Conservation (phyloP, 1,139 yeast genomes). For the Meyerozyma guilliermondii region DNA sequence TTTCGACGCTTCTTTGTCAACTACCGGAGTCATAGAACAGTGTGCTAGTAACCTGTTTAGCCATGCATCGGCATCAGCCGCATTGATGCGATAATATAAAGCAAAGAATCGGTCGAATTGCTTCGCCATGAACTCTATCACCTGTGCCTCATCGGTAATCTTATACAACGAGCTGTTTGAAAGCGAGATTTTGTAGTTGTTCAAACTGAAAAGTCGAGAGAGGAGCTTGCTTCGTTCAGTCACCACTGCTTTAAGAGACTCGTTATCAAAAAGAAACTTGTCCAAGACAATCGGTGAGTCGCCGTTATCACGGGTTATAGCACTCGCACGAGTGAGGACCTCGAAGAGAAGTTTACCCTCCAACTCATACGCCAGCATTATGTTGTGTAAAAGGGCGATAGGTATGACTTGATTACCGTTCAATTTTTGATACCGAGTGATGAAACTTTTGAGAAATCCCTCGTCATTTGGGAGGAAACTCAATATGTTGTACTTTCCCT, state of each 20-base stretch:
- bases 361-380: not conserved
- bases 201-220: not conserved
- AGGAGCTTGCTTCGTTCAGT: not conserved
- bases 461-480: not conserved
- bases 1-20: not conserved
- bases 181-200: not conserved
- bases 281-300: not conserved
- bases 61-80: not conserved
- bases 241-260: constrained; percentile 2
- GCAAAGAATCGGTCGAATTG: constrained; percentile 1
- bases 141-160: not conserved
- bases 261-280: not conserved
- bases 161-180: not conserved
- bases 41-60: not conserved
- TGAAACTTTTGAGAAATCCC: not conserved
- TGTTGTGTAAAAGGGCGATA: not conserved
- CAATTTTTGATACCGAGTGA: not conserved
- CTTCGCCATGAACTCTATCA: not conserved
- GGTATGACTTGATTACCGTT: not conserved
- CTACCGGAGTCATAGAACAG: not conserved
- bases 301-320: not conserved
- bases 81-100: not conserved
- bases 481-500: not conserved
- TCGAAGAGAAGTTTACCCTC: not conserved
- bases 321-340: not conserved